Base-by-base conservation (phyloP, 202 grass and related monocot genomes). In the Carex arenaria region DNA sequence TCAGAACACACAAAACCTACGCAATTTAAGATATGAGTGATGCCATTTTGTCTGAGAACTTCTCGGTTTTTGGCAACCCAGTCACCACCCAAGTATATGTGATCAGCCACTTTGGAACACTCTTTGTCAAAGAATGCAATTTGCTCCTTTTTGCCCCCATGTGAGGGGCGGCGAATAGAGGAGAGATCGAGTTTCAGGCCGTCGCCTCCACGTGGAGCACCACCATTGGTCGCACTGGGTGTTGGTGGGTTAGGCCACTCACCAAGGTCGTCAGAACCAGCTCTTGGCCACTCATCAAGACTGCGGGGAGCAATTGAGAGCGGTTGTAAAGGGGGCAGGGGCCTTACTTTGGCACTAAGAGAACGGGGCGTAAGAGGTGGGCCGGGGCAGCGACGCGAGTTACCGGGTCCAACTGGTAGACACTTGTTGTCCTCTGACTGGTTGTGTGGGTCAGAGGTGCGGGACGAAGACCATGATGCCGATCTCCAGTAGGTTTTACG, bases 71-170 rank as follows among this genome's bases (percentile, higher is more conserved):
- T 93, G 5, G 96, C 96, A 11, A 99, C 96, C 13, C 82, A 90
- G 42, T 99, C 93, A 23, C 96, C 96, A 3, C 96, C 96, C 0
- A 99, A 92, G 88, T 99, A 99, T 61, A 99, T 91, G 43, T 99
- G 96, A 0, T 94, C 91, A 2, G 96, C 96, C 4, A 99, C 96
- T 92, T 99, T 99, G 74, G 96, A 99, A 73, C 96, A 99, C 88
- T 99, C 96, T 89, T 96, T 99, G 84, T 99, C 96, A 28, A 92
- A 99, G 89, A 95, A 94, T 77, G 96, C 93, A 74, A 99, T 93
- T 90, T 99, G 96, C 84, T 99, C 96, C 78, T 95, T 96, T 71
- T 85, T 94, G 20, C 86, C 93, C 45, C 90, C 89, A 54, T 67
- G 80, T 38, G 80, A 82, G 45, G 80, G 80, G 1, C 86, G 87